phyloP scores from a whole-genome alignment of 768 basidiomycete species.

The Baorangia bicolor region DNA sequence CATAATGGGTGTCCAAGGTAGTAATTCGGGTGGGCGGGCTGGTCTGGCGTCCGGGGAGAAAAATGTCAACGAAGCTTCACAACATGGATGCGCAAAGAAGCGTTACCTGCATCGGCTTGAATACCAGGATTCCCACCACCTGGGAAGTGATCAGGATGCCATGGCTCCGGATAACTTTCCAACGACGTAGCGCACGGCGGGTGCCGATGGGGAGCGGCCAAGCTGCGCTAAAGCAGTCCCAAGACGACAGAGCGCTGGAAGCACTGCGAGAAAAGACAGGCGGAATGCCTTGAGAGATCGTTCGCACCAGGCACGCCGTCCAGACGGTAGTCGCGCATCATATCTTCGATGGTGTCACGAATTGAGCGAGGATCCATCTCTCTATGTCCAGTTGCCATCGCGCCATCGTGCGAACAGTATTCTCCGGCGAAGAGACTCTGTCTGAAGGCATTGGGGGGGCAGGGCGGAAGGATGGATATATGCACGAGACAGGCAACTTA shows the following conservation, averaged over 20 bases:
- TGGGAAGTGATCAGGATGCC: conserved; percentile 13
- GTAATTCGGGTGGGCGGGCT: not conserved
- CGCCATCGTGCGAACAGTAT: no score
- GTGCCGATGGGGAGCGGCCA: conserved; percentile 13
- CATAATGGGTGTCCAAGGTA: no score
- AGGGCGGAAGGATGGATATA: no score
- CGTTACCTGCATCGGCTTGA: no score
- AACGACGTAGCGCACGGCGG: conserved; percentile 8
- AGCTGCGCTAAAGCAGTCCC: not conserved
- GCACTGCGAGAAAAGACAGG: conserved; percentile 17
- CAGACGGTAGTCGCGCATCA: conserved; percentile 20
- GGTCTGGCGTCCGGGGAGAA: not conserved
- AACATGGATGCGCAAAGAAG: not conserved
- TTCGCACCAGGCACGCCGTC: conserved; percentile 9
- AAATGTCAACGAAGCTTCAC: not conserved
- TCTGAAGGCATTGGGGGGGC: conserved; percentile 19
- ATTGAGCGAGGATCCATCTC: conserved; percentile 9
- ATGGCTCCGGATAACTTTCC: conserved; percentile 3
- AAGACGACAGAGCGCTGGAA: not conserved
- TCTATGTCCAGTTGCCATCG: conserved; percentile 1
- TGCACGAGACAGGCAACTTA: no score
- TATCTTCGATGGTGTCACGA: conserved; percentile 18
- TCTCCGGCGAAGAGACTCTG: conserved; percentile 12
- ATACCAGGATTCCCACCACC: no score
- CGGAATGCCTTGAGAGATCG: conserved; percentile 15